Percentiles rank a stretch among this genome's conserved stretches.
phyloP scores from a whole-genome alignment of 768 basidiomycete genomes.

The Lactarius sp. region DNA sequence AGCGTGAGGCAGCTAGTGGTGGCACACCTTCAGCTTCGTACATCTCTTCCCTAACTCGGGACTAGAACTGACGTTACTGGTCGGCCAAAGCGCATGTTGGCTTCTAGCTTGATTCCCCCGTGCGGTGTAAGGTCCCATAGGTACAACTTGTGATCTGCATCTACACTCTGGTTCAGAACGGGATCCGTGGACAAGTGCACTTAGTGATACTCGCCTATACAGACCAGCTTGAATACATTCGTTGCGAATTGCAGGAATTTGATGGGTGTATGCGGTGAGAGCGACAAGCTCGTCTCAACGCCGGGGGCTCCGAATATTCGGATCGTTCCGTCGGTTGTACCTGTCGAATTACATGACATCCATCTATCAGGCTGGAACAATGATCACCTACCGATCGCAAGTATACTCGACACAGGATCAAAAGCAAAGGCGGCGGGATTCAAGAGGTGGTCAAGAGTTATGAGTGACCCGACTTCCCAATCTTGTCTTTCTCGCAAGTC shows the following conservation, averaged over 20 bases:
- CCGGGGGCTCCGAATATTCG: slow-evolving; percentile 65
- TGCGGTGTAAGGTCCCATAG: slow-evolving; percentile 54
- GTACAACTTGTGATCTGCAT: slow-evolving; percentile 51
- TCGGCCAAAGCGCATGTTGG: slow-evolving; percentile 46
- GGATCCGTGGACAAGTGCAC: background rate
- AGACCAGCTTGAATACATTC: slow-evolving; percentile 50
- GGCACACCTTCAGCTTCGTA: slow-evolving; percentile 9
- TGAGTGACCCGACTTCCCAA: slow-evolving; percentile 51
- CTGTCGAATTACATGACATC: slow-evolving; percentile 33
- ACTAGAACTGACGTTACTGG: slow-evolving; percentile 34
- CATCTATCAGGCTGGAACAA: background rate
- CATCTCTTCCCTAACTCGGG: background rate
- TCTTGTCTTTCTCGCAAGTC: slow-evolving; percentile 52
- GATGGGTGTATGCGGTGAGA: slow-evolving; percentile 39
- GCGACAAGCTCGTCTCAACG: slow-evolving; percentile 51
- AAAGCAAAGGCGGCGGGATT: slow-evolving; percentile 50
- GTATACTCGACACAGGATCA: slow-evolving; percentile 54
- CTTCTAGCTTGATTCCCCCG: slow-evolving; percentile 49
- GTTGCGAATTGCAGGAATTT: slow-evolving; percentile 61
- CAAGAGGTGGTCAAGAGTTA: slow-evolving; percentile 45
- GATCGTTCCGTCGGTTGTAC: slow-evolving; percentile 58
- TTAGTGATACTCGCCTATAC: slow-evolving; percentile 46
- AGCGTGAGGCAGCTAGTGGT: slow-evolving; percentile 46
- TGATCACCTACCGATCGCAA: slow-evolving; percentile 51
- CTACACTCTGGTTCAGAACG: slow-evolving; percentile 29